Evolutionary conservation across 176 grass and related monocot species (phyloP).

Genomic region (Tillandsia leiboldiana): DNA sequence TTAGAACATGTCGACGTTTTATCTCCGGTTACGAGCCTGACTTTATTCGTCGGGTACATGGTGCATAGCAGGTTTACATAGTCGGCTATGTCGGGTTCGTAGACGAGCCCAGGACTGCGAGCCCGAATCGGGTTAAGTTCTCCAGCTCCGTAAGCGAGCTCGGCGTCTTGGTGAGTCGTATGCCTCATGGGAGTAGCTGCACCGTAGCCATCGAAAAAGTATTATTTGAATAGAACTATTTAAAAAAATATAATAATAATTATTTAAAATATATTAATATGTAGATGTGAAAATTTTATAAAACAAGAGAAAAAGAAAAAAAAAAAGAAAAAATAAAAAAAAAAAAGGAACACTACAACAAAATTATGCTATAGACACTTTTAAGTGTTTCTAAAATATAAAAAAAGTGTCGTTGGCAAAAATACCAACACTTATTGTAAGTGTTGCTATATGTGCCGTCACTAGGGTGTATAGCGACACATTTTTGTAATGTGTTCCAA

Average conservation of each 20-base stretch:
- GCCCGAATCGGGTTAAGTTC: conserved; percentile 21
- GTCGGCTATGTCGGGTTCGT: conserved; percentile 20
- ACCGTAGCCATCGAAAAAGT: neutral
- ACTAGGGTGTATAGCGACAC: no score
- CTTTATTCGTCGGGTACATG: conserved; percentile 26
- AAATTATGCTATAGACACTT: no score
- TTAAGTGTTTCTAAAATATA: no score
- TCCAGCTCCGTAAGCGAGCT: conserved; percentile 34
- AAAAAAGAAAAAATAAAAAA: no score
- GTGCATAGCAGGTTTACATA: conserved; percentile 36
- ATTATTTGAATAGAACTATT: neutral
- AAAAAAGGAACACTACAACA: no score
- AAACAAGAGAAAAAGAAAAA: neutral
- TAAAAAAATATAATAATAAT: neutral
- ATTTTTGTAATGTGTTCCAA: no score
- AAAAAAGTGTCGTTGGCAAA: no score
- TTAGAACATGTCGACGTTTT: no score
- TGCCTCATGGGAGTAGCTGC: conserved; percentile 39
- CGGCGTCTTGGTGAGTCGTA: conserved; percentile 15
- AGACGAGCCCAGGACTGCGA: conserved; percentile 25
- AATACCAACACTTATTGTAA: no score
- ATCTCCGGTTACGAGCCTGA: conserved; percentile 12
- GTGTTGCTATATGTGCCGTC: no score
- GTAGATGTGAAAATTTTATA: no score
- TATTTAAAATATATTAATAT: neutral